A percentile compares a stretch with the other conserved stretches of the same genome.
Conservation (phyloP, 1,284 basidiomycete genomes). For the Cystobasidium slooffiae region DNA sequence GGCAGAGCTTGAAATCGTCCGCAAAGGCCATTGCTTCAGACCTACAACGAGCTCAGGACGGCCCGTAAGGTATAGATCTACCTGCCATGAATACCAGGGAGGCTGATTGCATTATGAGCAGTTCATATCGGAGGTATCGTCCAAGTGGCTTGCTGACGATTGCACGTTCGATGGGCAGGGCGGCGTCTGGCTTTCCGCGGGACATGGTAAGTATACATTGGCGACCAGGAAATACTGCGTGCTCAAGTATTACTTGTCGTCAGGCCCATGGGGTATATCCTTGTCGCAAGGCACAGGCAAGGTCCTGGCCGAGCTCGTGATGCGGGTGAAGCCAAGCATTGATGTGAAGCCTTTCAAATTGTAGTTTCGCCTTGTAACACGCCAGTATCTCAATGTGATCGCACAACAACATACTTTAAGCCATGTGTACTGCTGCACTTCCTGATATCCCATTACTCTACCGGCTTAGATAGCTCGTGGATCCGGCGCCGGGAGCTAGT, state of each 20-base stretch:
- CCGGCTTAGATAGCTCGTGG: conserved; percentile 31
- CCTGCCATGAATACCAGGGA: not conserved
- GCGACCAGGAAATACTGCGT: not conserved
- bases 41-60: conserved; percentile 26
- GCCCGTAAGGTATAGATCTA: not conserved
- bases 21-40: conserved; percentile 31
- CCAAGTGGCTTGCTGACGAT: not conserved
- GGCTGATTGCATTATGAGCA: not conserved
- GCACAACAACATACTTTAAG: conserved; percentile 1
- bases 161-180: not conserved
- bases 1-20: conserved; percentile 16
- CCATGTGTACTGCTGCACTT: not conserved
- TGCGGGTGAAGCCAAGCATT: conserved; percentile 12
- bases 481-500: conserved; percentile 36
- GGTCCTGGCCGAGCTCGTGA: conserved; percentile 27
- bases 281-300: conserved; percentile 24
- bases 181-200: conserved; percentile 32
- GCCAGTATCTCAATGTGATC: not conserved
- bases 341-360: conserved; percentile 6
- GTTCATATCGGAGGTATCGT: conserved; percentile 4
- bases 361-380: not conserved
- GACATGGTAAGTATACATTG: conserved; percentile 9
- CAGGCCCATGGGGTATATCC: conserved; percentile 41
- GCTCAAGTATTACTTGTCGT: not conserved
- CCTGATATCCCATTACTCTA: not conserved